Evolutionary conservation across 1,284 basidiomycete species (phyloP).

Genomic region (Moniliella sp.): DNA sequence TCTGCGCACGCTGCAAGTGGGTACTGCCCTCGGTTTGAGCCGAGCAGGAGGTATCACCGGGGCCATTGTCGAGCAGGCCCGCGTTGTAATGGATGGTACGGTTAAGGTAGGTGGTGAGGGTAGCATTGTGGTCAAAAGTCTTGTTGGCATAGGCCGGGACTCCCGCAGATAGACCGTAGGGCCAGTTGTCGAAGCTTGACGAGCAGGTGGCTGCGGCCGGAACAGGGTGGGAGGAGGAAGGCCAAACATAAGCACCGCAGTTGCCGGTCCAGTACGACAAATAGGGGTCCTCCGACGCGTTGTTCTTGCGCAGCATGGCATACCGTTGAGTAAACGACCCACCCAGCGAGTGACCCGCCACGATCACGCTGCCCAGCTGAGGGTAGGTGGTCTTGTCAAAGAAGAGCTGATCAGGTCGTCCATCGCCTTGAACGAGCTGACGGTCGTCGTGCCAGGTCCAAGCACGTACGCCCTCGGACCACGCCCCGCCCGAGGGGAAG

Average conservation of each 20-base stretch:
- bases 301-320: slow-evolving; percentile 15
- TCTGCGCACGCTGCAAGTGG: slow-evolving; percentile 17
- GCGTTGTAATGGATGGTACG: slow-evolving; percentile 14
- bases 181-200: slow-evolving; percentile 8
- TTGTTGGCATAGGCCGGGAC: slow-evolving; percentile 11
- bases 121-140: slow-evolving; percentile 7
- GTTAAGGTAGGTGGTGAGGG: slow-evolving; percentile 9
- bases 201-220: slow-evolving; percentile 4
- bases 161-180: slow-evolving; percentile 10
- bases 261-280: slow-evolving; percentile 23
- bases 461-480: neutral
- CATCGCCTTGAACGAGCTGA: slow-evolving; percentile 11
- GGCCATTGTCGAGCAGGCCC: slow-evolving; percentile 12
- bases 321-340: slow-evolving; percentile 19
- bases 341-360: slow-evolving; percentile 25
- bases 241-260: slow-evolving; percentile 18
- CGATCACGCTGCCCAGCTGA: slow-evolving; percentile 11
- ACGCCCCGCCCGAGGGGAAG: slow-evolving; percentile 4
- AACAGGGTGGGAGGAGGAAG: slow-evolving; percentile 6
- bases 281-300: slow-evolving; percentile 5
- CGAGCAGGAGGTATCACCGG: slow-evolving; percentile 16
- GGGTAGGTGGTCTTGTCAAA: slow-evolving; percentile 19
- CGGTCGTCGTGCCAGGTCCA: neutral
- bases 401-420: slow-evolving; percentile 17
- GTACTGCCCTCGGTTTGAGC: slow-evolving; percentile 16